Evolutionary conservation across 2,329 filamentous ascomycete genomes (phyloP), one percentile per base, ranked within the genome.

Genomic region (Leptographium procerum): DNA sequence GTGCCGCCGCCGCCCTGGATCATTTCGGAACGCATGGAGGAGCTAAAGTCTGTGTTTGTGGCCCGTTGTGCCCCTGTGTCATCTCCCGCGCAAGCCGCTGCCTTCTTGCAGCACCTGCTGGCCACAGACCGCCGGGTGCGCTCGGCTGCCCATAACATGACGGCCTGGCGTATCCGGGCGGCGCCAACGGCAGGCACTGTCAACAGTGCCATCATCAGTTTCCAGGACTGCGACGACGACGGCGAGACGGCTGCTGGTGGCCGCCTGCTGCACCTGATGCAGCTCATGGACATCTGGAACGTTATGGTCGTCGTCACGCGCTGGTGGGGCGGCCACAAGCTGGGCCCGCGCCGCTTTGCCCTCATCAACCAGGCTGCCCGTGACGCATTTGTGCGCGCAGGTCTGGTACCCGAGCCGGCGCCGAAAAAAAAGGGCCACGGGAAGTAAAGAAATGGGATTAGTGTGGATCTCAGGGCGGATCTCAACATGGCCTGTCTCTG

Each of bases 151-250:
- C 94, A 99, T 71, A 97, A 97, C 70, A 96, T 99, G 68, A 91
- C 87, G 24, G 92, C 92, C 1, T 97, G 91, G 89, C 83, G 94
- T 13, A 91, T 97, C 57, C 82, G 81, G 26, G 33, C 2, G 82
- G 81, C 0, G 78, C 75, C 59, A 74, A 76, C 5, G 56, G 13
- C 16, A 79, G 74, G 34, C 51, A 24, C 24, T 24, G 1, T 8
- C 28, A 36, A 45, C 13, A 96, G 57, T 81, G 80, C 76, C 5
- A 52, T 10, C 10, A 80, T 79, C 55, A 75, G 75, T 31, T 90
- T 86, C 64, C 91, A 97, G 70, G 94, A 99, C 72, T 96, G 87
- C 68, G 89, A 99, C 66, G 94, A 99, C 66, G 94, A 99, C 69
- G 94, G 94, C 2, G 94, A 99, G 77, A 88, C 88, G 29, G 94